These are phyloP conservation scores for Linnemannia elongata DNA, from an alignment of 192 early-diverging fungal species.

Conservation along the genomic window DNA sequence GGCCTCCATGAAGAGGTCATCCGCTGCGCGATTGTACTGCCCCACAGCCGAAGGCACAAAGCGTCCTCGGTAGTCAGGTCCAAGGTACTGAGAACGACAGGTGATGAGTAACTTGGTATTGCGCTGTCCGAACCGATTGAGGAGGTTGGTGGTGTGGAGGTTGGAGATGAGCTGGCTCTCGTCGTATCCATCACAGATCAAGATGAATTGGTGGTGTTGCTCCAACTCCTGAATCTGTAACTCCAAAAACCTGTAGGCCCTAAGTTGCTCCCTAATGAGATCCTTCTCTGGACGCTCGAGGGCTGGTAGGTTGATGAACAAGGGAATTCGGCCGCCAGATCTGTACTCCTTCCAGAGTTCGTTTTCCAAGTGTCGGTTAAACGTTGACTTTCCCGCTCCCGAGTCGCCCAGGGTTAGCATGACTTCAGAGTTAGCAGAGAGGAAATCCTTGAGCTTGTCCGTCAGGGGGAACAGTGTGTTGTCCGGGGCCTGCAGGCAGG, in stretches of 20 bases:
- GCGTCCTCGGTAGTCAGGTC: neutral
- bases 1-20: neutral
- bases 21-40: no score
- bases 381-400: neutral
- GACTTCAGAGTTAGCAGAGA: neutral
- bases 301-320: neutral
- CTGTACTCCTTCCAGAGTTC: neutral
- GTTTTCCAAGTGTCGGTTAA: neutral
- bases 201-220: neutral
- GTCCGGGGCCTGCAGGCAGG: neutral
- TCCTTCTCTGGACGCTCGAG: neutral
- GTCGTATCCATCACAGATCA: slow-evolving; percentile 4
- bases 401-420: neutral
- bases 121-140: neutral
- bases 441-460: neutral
- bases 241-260: neutral
- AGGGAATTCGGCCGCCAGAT: neutral
- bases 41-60: neutral
- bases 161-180: neutral
- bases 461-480: neutral
- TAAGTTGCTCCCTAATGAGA: neutral
- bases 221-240: neutral
- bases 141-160: neutral
- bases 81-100: neutral
- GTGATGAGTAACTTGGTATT: neutral